phyloP scores from a whole-genome alignment of 2,329 filamentous ascomycete genomes.

The Fusarium heterosporum region DNA sequence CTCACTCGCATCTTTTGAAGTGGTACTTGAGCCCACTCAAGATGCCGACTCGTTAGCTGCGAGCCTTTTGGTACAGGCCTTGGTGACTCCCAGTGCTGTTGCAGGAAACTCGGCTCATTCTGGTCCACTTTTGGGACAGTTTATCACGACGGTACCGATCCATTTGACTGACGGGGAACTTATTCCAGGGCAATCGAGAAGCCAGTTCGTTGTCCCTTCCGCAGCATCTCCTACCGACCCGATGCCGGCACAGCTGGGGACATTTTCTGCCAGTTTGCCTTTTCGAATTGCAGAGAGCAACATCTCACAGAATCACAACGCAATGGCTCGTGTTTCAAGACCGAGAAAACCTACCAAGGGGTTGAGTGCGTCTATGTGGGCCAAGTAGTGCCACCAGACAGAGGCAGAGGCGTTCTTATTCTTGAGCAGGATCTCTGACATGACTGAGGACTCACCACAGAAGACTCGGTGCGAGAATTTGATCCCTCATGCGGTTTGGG shows the following conservation, averaged over 20 bases:
- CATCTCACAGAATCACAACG: neutral
- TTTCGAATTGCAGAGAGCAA: conserved; percentile 1
- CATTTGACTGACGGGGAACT: conserved; percentile 37
- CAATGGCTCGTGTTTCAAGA: neutral
- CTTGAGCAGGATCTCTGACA: neutral
- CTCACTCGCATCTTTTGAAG: neutral
- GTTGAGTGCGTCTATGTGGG: conserved; percentile 41
- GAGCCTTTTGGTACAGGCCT: neutral
- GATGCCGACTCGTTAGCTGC: neutral
- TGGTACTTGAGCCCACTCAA: neutral
- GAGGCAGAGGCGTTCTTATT: neutral
- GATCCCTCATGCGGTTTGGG: neutral
- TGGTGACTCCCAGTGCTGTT: neutral
- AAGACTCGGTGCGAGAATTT: neutral
- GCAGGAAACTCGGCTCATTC: neutral
- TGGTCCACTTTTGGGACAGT: conserved; percentile 20
- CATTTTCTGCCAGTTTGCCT: neutral
- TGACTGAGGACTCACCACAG: neutral
- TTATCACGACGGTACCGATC: conserved; percentile 33
- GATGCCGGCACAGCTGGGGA: neutral
- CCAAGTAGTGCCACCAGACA: conserved; percentile 4
- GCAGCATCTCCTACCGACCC: conserved; percentile 1
- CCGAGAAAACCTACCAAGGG: conserved; percentile 30
- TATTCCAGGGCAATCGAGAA: conserved; percentile 31
- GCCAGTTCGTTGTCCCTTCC: conserved; percentile 27